Evolutionary conservation across 768 basidiomycete species (phyloP).

Genomic region (Lentinula sp.): DNA sequence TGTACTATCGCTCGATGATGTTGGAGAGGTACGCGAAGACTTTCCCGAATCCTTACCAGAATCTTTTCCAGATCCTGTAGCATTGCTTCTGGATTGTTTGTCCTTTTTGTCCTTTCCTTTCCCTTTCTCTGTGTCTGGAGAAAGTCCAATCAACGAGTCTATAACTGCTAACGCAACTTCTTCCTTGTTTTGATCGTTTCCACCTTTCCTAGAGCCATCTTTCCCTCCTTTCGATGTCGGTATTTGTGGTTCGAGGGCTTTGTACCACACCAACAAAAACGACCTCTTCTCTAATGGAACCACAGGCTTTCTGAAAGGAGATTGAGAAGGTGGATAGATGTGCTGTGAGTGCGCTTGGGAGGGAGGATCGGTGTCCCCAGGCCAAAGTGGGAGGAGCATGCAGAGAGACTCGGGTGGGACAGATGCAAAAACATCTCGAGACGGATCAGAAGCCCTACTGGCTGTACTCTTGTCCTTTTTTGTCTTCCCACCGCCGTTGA

Average conservation of each 20-base stretch:
- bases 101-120: neutral
- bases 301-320: conserved; percentile 25
- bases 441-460: neutral
- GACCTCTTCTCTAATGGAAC: conserved; percentile 49
- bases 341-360: conserved; percentile 14
- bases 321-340: conserved; percentile 7
- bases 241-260: conserved; percentile 49
- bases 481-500: conserved; percentile 10
- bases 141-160: conserved; percentile 16
- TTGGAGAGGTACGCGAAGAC: conserved; percentile 6
- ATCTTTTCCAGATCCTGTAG: neutral
- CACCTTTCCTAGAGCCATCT: conserved; percentile 11
- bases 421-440: conserved; percentile 30
- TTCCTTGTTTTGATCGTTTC: neutral
- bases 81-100: neutral
- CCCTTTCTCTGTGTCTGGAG: neutral
- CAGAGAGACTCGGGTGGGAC: conserved; percentile 67
- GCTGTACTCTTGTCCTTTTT: conserved; percentile 13
- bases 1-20: conserved; percentile 8
- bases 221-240: conserved; percentile 12
- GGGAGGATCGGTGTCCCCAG: conserved; percentile 56
- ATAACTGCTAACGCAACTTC: conserved; percentile 11
- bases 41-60: neutral
- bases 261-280: conserved; percentile 80
- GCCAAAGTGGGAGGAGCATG: conserved; percentile 86